These are phyloP conservation scores for Trichoderma sp. DNA, from an alignment of 2,329 filamentous ascomycete genomes.

Conservation along the genomic window DNA sequence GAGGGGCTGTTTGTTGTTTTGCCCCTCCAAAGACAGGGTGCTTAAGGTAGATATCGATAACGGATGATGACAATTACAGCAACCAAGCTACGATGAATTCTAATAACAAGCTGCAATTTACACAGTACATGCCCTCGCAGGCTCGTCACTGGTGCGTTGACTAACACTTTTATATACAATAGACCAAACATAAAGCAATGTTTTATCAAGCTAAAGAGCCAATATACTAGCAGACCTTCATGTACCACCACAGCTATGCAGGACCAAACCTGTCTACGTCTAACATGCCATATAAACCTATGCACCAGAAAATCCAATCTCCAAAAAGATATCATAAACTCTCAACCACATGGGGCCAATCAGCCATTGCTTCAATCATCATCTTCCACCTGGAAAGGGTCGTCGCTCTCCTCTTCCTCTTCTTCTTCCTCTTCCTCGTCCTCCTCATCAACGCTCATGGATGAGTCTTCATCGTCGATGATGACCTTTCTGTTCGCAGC, in stretches of 20 bases:
- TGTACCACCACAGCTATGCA: background rate
- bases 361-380: conserved; percentile 37
- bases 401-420: conserved; percentile 43
- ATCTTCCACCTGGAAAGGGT: conserved; percentile 54
- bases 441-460: conserved; percentile 35
- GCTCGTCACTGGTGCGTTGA: background rate
- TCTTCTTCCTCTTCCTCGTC: conserved; percentile 44
- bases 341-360: background rate
- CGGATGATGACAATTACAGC: background rate
- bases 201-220: background rate
- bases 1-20: background rate
- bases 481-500: conserved; percentile 44
- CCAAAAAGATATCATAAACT: conserved; percentile 10
- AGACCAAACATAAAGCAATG: background rate
- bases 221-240: conserved; percentile 10
- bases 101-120: background rate
- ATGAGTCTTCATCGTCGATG: conserved; percentile 47
- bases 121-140: background rate
- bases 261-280: background rate
- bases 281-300: conserved; percentile 1
- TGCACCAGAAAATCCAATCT: conserved; percentile 10
- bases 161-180: background rate
- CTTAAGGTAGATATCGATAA: conserved; percentile 2
- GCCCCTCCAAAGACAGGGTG: background rate
- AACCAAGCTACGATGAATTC: no score